These are phyloP conservation scores for Annulohypoxylon truncatum DNA, from an alignment of 2,329 filamentous ascomycete species.

Conservation along the genomic window DNA sequence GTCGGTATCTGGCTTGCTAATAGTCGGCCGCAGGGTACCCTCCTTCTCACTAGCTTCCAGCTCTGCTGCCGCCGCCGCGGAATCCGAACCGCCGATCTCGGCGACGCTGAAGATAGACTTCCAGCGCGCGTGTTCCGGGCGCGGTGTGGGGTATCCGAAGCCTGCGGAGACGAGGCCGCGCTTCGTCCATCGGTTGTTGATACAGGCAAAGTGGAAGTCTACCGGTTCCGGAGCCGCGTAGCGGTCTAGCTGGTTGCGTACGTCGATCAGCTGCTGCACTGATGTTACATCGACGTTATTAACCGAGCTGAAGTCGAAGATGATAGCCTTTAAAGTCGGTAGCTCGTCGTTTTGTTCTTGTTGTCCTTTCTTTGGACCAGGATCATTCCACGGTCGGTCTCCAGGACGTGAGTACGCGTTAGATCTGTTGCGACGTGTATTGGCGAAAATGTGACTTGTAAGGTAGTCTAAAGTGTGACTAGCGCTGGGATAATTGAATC, in stretches of 20 bases:
- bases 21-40: conserved; percentile 27
- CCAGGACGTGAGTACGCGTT: conserved; percentile 72
- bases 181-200: conserved; percentile 96
- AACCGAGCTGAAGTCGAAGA: conserved; percentile 92
- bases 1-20: conserved; percentile 28
- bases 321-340: conserved; percentile 85
- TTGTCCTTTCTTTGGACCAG: conserved; percentile 71
- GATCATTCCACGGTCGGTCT: conserved; percentile 95
- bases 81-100: conserved; percentile 79
- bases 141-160: conserved; percentile 81
- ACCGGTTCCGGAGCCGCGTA: conserved; percentile 84
- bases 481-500: conserved; percentile 96
- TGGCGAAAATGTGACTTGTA: conserved; percentile 72
- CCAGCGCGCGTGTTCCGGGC: conserved; percentile 74
- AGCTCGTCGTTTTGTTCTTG: conserved; percentile 62
- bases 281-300: conserved; percentile 96
- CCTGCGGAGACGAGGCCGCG: conserved; percentile 87
- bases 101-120: conserved; percentile 96
- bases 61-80: conserved; percentile 77
- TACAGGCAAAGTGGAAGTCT: conserved; percentile 95
- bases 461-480: conserved; percentile 88
- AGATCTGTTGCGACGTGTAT: conserved; percentile 81
- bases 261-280: conserved; percentile 90
- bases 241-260: conserved; percentile 90
- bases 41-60: conserved; percentile 68